Percentiles rank a stretch among this genome's conserved stretches.
Evolutionary conservation across 306 rosid species (phyloP).

Genomic region (Senna siamea): DNA sequence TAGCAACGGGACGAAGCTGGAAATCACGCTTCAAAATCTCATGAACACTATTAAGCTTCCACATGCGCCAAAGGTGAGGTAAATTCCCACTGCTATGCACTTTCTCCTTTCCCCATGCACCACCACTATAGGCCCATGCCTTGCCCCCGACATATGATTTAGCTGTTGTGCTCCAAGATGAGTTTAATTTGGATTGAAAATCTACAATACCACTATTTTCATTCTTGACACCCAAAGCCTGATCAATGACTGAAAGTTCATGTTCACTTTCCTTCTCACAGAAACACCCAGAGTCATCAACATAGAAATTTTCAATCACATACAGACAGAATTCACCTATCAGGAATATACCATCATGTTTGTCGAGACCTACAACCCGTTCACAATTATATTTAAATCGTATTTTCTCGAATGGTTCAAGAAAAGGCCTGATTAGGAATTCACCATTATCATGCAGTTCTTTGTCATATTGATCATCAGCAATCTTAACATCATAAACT

Average conservation of each 20-base stretch:
- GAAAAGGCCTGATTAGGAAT: conserved; percentile 91
- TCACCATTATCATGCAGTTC: conserved; percentile 90
- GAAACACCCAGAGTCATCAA: conserved; percentile 84
- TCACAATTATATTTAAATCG: conserved; percentile 92
- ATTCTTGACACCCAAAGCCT: conserved; percentile 97
- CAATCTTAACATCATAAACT: conserved; percentile 64
- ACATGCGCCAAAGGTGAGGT: conserved; percentile 96
- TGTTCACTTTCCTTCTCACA: conserved; percentile 90
- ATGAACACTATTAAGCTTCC: conserved; percentile 98
- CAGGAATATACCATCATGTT: conserved; percentile 97
- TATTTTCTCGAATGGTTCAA: conserved; percentile 88
- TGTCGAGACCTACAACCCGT: conserved; percentile 96
- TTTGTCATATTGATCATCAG: conserved; percentile 75
- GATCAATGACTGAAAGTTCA: conserved; percentile 95
- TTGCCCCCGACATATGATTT: conserved; percentile 89
- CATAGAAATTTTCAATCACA: conserved; percentile 93
- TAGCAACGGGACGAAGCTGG: conserved; percentile 99
- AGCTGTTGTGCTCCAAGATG: conserved; percentile 66
- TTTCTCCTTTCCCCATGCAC: conserved; percentile 99
- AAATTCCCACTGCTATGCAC: conserved; percentile 77
- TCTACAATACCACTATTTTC: conserved; percentile 68
- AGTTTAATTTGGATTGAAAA: conserved; percentile 82
- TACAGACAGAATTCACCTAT: conserved; percentile 89
- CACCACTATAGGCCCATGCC: conserved; percentile 99
- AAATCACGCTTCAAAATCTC: conserved; percentile 99